Evolutionary conservation across 192 early-diverging fungal species (phyloP).

Genomic region (Phycomyces nitens): DNA sequence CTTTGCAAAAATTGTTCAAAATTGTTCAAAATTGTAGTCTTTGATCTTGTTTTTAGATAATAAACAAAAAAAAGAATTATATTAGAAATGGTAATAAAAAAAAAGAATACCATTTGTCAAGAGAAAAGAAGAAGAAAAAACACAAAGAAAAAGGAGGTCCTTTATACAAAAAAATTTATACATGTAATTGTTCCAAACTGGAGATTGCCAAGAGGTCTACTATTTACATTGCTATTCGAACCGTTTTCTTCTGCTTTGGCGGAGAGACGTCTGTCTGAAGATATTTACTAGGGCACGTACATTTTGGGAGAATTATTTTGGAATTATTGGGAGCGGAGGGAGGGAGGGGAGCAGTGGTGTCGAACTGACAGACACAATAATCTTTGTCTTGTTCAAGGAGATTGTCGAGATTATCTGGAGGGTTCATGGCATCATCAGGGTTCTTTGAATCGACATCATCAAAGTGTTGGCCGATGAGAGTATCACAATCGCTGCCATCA

Average conservation of each 20-base stretch:
- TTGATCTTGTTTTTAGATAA: no score
- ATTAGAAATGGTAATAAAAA: no score
- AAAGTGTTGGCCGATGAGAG: conserved; percentile 11
- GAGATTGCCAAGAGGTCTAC: background rate
- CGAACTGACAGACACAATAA: background rate
- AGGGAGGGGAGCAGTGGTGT: background rate
- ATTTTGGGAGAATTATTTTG: background rate
- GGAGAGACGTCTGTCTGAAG: background rate
- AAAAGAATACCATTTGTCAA: no score
- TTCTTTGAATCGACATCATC: background rate
- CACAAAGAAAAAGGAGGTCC: no score
- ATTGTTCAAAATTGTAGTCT: no score
- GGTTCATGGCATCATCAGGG: background rate
- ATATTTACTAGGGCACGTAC: conserved; percentile 5
- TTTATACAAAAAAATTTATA: no score
- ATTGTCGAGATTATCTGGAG: background rate
- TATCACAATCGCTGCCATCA: background rate
- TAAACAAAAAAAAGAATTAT: no score
- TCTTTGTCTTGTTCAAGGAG: background rate
- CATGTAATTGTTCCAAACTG: no score
- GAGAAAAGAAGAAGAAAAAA: no score
- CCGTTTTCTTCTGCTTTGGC: conserved; percentile 14
- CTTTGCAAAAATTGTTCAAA: no score
- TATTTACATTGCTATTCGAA: conserved; percentile 21
- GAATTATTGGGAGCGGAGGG: background rate